These are phyloP conservation scores for Cryptococcus sp. DNA, from an alignment of 1,284 basidiomycete species.

Conservation along the genomic window DNA sequence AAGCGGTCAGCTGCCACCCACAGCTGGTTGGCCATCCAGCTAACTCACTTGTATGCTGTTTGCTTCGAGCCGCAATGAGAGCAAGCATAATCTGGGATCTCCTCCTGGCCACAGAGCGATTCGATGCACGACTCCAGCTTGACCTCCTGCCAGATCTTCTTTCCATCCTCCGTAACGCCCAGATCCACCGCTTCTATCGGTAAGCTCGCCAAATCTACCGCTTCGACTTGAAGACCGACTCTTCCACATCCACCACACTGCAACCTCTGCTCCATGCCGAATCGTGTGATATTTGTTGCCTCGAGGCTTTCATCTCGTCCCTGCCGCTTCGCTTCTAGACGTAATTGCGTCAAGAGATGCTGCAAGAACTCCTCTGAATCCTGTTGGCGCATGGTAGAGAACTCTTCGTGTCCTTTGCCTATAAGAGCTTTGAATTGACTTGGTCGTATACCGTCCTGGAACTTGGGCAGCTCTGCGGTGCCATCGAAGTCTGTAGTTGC, in stretches of 20 bases:
- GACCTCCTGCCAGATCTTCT: slow-evolving; percentile 69
- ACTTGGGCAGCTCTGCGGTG: slow-evolving; percentile 53
- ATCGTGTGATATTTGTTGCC: slow-evolving; percentile 76
- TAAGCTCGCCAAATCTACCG: slow-evolving; percentile 74
- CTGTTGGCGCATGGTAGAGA: slow-evolving; percentile 95
- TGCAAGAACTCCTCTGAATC: slow-evolving; percentile 95
- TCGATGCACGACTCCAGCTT: slow-evolving; percentile 70
- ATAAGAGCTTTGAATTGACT: slow-evolving; percentile 84
- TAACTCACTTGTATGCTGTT: slow-evolving; percentile 64
- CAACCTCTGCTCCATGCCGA: slow-evolving; percentile 80
- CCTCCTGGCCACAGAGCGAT: slow-evolving; percentile 66
- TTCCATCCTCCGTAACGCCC: slow-evolving; percentile 63
- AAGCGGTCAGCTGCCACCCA: neutral
- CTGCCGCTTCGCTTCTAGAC: slow-evolving; percentile 65
- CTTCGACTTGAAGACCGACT: slow-evolving; percentile 87
- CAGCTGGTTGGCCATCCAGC: neutral
- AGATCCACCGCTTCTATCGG: slow-evolving; percentile 69
- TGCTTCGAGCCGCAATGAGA: slow-evolving; percentile 66
- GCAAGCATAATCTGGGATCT: slow-evolving; percentile 68
- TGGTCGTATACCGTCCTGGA: slow-evolving; percentile 86
- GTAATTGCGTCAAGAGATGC: slow-evolving; percentile 71
- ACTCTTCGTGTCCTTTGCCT: slow-evolving; percentile 91
- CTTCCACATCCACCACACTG: slow-evolving; percentile 78
- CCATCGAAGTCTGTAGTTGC: slow-evolving; percentile 41
- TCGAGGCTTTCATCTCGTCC: slow-evolving; percentile 53